Conservation (phyloP, 139 green algal species). For the Tetratostichococcus sp. region DNA sequence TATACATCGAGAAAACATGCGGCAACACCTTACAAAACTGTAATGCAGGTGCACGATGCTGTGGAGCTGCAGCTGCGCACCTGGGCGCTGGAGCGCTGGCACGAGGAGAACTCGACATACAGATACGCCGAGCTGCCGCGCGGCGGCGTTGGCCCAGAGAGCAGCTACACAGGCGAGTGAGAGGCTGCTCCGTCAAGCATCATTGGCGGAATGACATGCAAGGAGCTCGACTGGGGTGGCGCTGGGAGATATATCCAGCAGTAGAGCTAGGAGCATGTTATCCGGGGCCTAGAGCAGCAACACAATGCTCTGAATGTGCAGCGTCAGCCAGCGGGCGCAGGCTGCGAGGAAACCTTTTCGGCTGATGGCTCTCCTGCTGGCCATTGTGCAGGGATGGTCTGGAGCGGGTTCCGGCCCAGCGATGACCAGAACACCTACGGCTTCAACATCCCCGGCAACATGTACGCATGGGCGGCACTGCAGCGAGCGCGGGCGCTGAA, state of each 20-base stretch:
- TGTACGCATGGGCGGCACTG: slow-evolving; percentile 36
- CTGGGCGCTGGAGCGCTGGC: slow-evolving; percentile 42
- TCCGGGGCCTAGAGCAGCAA: no score
- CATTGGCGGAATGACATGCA: no score
- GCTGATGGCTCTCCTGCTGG: no score
- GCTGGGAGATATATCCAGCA: no score
- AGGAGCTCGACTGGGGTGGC: no score
- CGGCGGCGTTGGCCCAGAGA: slow-evolving; percentile 24
- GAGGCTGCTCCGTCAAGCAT: no score
- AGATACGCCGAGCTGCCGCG: slow-evolving; percentile 49
- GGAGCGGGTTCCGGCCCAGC: slow-evolving; percentile 53
- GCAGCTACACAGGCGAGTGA: slow-evolving; percentile 24
- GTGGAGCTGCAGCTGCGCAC: slow-evolving; percentile 34
- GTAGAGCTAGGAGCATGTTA: no score
- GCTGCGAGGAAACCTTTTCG: no score
- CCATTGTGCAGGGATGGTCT: slow-evolving; percentile 56
- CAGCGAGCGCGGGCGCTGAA: slow-evolving; percentile 48
- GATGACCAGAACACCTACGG: slow-evolving; percentile 49
- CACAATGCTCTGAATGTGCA: no score
- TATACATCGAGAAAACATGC: no score
- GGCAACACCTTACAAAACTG: no score
- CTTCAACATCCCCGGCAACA: slow-evolving; percentile 57
- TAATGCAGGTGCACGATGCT: slow-evolving; percentile 38
- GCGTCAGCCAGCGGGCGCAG: no score
- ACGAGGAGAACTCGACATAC: slow-evolving; percentile 46